Base-by-base conservation (phyloP, 768 basidiomycete species). In the Collybiopsis confluens region DNA sequence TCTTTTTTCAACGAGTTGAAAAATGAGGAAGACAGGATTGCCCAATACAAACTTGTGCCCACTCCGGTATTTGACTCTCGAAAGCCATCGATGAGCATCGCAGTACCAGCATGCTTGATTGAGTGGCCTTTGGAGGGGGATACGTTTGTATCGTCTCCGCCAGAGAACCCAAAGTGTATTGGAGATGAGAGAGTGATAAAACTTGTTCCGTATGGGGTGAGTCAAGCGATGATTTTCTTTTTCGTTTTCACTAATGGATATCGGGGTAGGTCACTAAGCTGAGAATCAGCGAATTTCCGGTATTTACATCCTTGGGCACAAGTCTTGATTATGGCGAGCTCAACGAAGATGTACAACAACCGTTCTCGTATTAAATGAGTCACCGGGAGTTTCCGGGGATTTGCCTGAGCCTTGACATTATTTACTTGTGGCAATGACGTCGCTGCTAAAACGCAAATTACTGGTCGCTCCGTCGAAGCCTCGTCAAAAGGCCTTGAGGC, bases 31-130 rank as follows among this genome's bases (percentile, higher is more conserved):
- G n/a, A n/a, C n/a, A n/a, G n/a, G n/a, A n/a, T n/a, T n/a, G n/a
- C n/a, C 20, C 68, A 66, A 3, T 69, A 66, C 23, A 62, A 57
- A n/a, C 66, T 77, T n/a, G n/a, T n/a, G 13, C 76, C 77, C 7
- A 74, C 75, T 15, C 77, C 76, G 0, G 64, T 78, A 10, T 81
- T 76, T 61, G 78, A 80, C 62, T 68, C 74, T 7, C 77, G 78
- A 5, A 67, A 71, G 53, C 74, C 78, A 9, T 74, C 78, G 23
- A 61, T 78, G 45, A 72, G 70, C 10, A 76, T 82, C 46, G 73
- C 69, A 1, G 80, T 71, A 21, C 67, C 68, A 11, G 79, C 80
- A 16, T 82, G 79, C 54, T 70, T 68, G 16, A 74, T 81, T 48
- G 61, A 66, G n/a, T 79, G 78, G 78, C 56, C 64, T 2, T 60